Conservation (phyloP, 306 rosid genomes). For the Pterocarpus macrocarpus region DNA sequence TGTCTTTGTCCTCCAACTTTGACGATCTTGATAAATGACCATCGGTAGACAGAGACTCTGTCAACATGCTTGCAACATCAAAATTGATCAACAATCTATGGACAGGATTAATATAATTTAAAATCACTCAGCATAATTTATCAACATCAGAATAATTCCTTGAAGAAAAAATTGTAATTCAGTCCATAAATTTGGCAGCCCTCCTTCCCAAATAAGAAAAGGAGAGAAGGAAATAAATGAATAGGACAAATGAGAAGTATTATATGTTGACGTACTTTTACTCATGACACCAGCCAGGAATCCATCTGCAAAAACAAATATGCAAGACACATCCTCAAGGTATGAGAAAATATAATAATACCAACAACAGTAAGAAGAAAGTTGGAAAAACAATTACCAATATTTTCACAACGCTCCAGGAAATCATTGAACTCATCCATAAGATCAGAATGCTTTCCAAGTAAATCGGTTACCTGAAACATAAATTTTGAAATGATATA, state of each 20-base stretch:
- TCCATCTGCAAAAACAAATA: constrained; percentile 83
- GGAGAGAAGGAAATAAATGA: constrained; percentile 1
- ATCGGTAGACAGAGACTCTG: constrained; percentile 81
- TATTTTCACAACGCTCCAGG: constrained; percentile 88
- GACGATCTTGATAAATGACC: constrained; percentile 68
- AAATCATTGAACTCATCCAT: constrained; percentile 92
- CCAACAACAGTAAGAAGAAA: background rate
- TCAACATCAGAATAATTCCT: constrained; percentile 36
- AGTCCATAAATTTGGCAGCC: constrained; percentile 30
- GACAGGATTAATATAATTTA: background rate
- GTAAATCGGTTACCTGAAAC: constrained; percentile 85
- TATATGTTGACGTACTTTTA: constrained; percentile 72
- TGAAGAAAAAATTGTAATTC: constrained; percentile 7
- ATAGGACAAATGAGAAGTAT: constrained; percentile 20
- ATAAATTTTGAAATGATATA: constrained; percentile 40
- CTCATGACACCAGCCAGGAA: constrained; percentile 92
- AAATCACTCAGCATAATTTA: constrained; percentile 32
- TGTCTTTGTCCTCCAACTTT: constrained; percentile 86
- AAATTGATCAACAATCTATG: constrained; percentile 35
- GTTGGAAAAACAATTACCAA: constrained; percentile 60
- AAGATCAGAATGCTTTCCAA: constrained; percentile 92
- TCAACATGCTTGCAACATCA: constrained; percentile 47
- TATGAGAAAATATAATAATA: constrained; percentile 41
- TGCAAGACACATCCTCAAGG: constrained; percentile 51
- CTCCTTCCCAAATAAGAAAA: constrained; percentile 21